Percentiles rank a stretch among this genome's conserved stretches.
Evolutionary conservation across 148 eudicot species (phyloP).

Genomic region (Rhododendron molle): DNA sequence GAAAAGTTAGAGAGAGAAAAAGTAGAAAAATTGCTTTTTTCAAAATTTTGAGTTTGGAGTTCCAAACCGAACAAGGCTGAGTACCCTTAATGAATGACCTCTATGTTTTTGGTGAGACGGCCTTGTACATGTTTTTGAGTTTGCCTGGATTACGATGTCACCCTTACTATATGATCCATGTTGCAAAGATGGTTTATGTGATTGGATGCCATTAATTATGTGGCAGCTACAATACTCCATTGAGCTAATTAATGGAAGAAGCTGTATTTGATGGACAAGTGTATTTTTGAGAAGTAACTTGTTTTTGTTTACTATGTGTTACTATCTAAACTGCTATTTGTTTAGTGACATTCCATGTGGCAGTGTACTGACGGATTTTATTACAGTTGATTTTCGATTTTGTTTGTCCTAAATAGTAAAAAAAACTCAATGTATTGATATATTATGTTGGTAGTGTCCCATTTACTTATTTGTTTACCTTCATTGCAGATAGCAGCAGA

Average conservation of each 20-base stretch:
- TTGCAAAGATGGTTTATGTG: neutral
- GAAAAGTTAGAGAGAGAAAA: too few relatives aligned
- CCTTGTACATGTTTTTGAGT: neutral
- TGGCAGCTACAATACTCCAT: neutral
- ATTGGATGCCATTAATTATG: neutral
- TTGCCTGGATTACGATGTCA: neutral
- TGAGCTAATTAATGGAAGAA: neutral
- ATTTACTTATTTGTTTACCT: neutral
- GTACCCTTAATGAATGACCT: neutral
- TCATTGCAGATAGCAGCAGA: neutral
- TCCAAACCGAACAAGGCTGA: too few relatives aligned
- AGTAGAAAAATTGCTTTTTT: too few relatives aligned
- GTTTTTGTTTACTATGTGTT: neutral
- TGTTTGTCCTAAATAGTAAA: neutral
- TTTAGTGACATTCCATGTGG: neutral
- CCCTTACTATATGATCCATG: neutral
- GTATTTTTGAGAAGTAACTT: neutral
- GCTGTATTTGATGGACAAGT: neutral
- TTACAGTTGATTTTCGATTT: neutral
- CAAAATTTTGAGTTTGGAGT: too few relatives aligned
- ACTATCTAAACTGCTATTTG: neutral
- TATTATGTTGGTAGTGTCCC: neutral
- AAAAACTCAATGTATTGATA: neutral
- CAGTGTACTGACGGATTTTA: neutral
- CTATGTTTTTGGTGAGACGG: neutral